These are phyloP conservation scores for Inga oerstediana DNA, from an alignment of 306 rosid genomes.

Conservation along the genomic window DNA sequence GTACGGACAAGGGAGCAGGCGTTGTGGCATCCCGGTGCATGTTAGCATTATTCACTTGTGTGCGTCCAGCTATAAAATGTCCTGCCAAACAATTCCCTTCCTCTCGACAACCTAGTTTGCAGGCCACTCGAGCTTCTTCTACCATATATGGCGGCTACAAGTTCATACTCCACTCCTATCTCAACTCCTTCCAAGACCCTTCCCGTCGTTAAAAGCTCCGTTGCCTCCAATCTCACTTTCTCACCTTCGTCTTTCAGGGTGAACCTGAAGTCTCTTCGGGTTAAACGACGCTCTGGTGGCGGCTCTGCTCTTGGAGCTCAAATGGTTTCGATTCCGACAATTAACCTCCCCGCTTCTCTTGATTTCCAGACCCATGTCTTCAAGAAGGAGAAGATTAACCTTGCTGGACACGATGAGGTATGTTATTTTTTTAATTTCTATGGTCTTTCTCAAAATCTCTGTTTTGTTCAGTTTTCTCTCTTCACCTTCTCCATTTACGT, in stretches of 20 bases:
- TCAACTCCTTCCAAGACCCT: slow-evolving; percentile 42
- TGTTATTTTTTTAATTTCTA: neutral
- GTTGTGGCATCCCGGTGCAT: neutral
- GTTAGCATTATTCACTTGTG: neutral
- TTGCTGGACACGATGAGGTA: slow-evolving; percentile 94
- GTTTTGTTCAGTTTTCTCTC: neutral
- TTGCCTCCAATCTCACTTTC: slow-evolving; percentile 38
- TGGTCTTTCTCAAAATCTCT: neutral
- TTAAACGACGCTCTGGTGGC: slow-evolving; percentile 9
- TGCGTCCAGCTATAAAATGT: neutral
- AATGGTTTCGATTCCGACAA: slow-evolving; percentile 66
- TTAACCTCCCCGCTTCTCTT: slow-evolving; percentile 42
- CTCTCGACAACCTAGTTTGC: neutral
- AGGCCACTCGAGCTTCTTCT: neutral
- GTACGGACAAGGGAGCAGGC: neutral
- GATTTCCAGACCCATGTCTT: slow-evolving; percentile 82
- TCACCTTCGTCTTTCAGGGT: slow-evolving; percentile 39
- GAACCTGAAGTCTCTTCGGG: slow-evolving; percentile 32
- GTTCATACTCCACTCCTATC: slow-evolving; percentile 42
- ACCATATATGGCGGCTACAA: slow-evolving; percentile 49
- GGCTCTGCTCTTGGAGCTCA: slow-evolving; percentile 65
- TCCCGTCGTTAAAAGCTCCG: slow-evolving; percentile 19
- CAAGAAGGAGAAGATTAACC: slow-evolving; percentile 83
- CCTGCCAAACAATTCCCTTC: neutral
- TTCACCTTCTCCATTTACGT: neutral